Conservation (phyloP, 305 asterid species). For the Solanum hybrid region DNA sequence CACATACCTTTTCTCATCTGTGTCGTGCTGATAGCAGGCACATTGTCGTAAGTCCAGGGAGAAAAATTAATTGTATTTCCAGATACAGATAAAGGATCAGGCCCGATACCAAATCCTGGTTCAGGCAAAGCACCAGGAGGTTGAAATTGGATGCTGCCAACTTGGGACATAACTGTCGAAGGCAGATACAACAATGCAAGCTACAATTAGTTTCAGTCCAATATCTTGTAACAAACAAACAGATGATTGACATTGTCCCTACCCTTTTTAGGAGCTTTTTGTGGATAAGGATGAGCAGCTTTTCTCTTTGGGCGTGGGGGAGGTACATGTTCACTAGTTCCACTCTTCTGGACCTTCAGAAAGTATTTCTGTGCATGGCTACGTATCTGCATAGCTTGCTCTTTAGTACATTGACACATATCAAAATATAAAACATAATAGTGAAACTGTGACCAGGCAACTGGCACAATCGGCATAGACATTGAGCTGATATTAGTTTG, state of each 20-base stretch:
- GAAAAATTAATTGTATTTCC: constrained; percentile 28
- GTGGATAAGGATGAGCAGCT: constrained; percentile 91
- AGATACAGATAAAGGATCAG: constrained; percentile 39
- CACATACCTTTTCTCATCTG: constrained; percentile 38
- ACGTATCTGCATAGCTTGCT: constrained; percentile 59
- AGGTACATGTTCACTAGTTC: constrained; percentile 75
- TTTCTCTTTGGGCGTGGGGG: constrained; percentile 97
- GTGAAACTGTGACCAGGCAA: background rate
- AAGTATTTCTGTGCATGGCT: constrained; percentile 97
- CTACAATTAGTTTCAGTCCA: background rate
- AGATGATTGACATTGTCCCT: constrained; percentile 5
- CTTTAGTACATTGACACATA: constrained; percentile 14
- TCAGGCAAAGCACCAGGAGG: constrained; percentile 41
- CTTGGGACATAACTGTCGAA: constrained; percentile 32
- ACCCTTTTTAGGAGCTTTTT: constrained; percentile 73
- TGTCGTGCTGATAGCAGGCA: constrained; percentile 26
- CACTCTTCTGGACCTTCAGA: constrained; percentile 85
- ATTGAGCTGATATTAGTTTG: background rate
- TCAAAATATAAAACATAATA: background rate
- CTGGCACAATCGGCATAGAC: background rate
- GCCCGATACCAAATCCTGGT: constrained; percentile 30
- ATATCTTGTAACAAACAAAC: background rate
- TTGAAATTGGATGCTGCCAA: constrained; percentile 27
- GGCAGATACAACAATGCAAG: constrained; percentile 2
- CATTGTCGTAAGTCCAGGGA: constrained; percentile 41